These are phyloP conservation scores for Ustilago curta DNA, from an alignment of 1,284 basidiomycete genomes.

Conservation along the genomic window DNA sequence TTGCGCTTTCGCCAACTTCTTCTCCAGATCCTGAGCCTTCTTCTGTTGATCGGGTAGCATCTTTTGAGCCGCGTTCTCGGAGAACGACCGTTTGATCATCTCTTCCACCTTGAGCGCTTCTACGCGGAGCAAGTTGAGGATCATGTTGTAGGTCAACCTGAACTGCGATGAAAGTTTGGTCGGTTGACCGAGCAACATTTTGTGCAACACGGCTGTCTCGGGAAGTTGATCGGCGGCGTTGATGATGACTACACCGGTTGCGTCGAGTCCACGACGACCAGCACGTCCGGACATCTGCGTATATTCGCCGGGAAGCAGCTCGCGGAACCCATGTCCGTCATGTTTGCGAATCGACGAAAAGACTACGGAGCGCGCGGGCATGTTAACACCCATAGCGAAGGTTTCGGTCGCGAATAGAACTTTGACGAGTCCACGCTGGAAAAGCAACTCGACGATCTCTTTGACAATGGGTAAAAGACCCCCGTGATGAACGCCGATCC, in stretches of 20 bases:
- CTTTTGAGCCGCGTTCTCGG: slow-evolving; percentile 94
- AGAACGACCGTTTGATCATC: slow-evolving; percentile 99
- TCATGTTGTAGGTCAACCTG: slow-evolving; percentile 99
- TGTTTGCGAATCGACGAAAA: slow-evolving; percentile 96
- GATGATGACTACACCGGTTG: slow-evolving; percentile 94
- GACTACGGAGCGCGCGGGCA: slow-evolving; percentile 97
- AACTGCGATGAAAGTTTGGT: slow-evolving; percentile 96
- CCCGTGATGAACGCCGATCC: slow-evolving; percentile 97
- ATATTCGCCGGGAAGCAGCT: slow-evolving; percentile 76
- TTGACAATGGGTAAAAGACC: slow-evolving; percentile 96
- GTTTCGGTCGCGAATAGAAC: slow-evolving; percentile 98
- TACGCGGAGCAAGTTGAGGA: slow-evolving; percentile 93
- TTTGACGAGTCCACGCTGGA: slow-evolving; percentile 94
- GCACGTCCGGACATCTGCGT: slow-evolving; percentile 99
- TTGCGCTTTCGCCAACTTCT: slow-evolving; percentile 76
- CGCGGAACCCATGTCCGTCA: slow-evolving; percentile 91
- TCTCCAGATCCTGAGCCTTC: slow-evolving; percentile 79
- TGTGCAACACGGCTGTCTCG: slow-evolving; percentile 73
- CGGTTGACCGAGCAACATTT: slow-evolving; percentile 93
- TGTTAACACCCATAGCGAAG: slow-evolving; percentile 98
- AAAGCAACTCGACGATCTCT: slow-evolving; percentile 91
- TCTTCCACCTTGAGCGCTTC: slow-evolving; percentile 97
- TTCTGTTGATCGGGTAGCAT: slow-evolving; percentile 92
- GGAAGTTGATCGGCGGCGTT: slow-evolving; percentile 83
- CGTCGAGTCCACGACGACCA: slow-evolving; percentile 92